These are phyloP conservation scores for Amanita pallidorosea DNA, from an alignment of 768 basidiomycete species.

Conservation along the genomic window DNA sequence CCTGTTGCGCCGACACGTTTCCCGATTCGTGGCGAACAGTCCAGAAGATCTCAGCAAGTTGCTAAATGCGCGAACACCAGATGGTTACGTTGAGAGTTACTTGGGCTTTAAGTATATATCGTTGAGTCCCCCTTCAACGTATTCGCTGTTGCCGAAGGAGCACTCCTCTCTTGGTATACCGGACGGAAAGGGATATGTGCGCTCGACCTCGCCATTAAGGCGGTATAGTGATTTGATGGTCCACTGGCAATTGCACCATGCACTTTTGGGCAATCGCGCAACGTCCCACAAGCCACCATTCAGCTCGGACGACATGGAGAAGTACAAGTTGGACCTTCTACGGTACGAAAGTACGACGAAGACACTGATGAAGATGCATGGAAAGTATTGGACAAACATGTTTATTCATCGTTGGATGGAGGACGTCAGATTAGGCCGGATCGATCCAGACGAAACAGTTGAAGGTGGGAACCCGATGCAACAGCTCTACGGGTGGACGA, in stretches of 20 bases:
- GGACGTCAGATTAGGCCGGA: conserved; percentile 13
- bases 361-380: conserved; percentile 14
- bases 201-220: conserved; percentile 81
- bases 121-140: conserved; percentile 24
- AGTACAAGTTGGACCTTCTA: conserved; percentile 25
- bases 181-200: conserved; percentile 69
- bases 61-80: conserved; percentile 32
- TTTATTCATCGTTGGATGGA: conserved; percentile 28
- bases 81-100: conserved; percentile 32
- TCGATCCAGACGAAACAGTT: conserved; percentile 6
- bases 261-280: conserved; percentile 35
- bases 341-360: conserved; percentile 12
- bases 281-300: conserved; percentile 27
- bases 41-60: conserved; percentile 31
- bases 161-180: conserved; percentile 67
- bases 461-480: conserved; percentile 14
- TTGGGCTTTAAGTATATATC: conserved; percentile 22
- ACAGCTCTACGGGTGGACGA: conserved; percentile 13
- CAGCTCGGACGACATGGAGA: conserved; percentile 31
- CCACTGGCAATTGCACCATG: conserved; percentile 92
- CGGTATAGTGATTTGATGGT: conserved; percentile 71
- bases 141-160: conserved; percentile 40
- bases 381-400: conserved; percentile 22
- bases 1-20: conserved; percentile 45
- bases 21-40: conserved; percentile 18